Evolutionary conservation across 2,329 filamentous ascomycete genomes (phyloP), one percentile per base, ranked within the genome.

Genomic region (Didymella keratinophila): DNA sequence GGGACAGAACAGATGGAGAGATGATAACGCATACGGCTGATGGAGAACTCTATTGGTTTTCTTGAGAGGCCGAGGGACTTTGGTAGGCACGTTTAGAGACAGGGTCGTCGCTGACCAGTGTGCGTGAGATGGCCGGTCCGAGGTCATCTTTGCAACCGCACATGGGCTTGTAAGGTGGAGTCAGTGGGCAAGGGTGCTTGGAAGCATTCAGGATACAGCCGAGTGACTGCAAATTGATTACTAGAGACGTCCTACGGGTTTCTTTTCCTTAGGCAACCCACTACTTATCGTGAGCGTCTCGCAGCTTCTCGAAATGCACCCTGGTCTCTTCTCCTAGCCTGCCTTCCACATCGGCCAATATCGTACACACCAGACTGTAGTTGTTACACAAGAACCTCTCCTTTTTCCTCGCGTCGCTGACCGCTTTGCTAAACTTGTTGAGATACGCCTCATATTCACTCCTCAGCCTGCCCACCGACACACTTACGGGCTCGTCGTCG

Each of bases 341-440:
- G 4, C 92, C 92, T 11, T 84, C 83, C 4, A 87, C 84, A 69
- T 94, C 82, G 27, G 79, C 81, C 57, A 99, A 90, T 62, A 99
- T 97, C 11, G 95, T 97, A 69, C 92, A 82, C n/a, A 99, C 86
- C 63, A 99, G 82, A 52, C 92, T 96, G 77, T 96, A 98, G 76
- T 99, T 99, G 75, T 98, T 99, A 73, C 91, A 95, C 70, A 99
- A 77, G 73, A 98, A 98, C 43, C 95, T 83, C 66, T 94, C 90
- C 65, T 89, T 84, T 79, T 96, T 96, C 72, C 92, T 86, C 63
- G 86, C 84, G 70, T 97, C 94, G 1, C 83, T 87, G 62, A 93
- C 91, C 0, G 82, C 82, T 66, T 92, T 89, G 71, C 91, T 90
- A 58, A 93, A 82, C 72, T 90, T 92, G 6, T 86, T 86, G 60